phyloP scores from a whole-genome alignment of 257 asterid species.

The Mitragyna speciosa region DNA sequence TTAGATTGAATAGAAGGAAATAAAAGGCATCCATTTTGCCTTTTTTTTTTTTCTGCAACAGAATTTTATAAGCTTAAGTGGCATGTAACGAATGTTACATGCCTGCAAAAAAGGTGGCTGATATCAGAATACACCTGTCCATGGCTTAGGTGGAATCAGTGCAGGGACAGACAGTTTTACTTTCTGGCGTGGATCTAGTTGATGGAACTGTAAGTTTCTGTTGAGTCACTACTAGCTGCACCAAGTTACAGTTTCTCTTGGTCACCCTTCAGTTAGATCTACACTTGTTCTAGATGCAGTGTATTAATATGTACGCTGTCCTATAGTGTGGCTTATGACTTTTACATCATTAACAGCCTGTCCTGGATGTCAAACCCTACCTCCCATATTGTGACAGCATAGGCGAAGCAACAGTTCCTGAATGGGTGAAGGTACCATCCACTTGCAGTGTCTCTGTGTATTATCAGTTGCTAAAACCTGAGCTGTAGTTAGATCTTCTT shows the following conservation, averaged over 20 bases:
- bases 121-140: not conserved
- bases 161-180: slow-evolving; percentile 50
- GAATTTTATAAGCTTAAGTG: not conserved
- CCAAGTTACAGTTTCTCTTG: slow-evolving; percentile 2
- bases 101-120: not conserved
- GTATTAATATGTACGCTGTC: slow-evolving; percentile 14
- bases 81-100: not conserved
- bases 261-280: not conserved
- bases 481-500: not conserved
- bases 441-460: not conserved
- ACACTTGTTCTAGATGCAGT: slow-evolving; percentile 5
- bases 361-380: slow-evolving; percentile 93
- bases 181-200: slow-evolving; percentile 95
- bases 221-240: slow-evolving; percentile 3
- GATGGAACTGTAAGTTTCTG: slow-evolving; percentile 77
- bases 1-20: not conserved
- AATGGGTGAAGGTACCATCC: slow-evolving; percentile 81
- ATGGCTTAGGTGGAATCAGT: slow-evolving; percentile 71
- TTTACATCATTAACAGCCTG: slow-evolving; percentile 59
- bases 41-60: not conserved
- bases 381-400: slow-evolving; percentile 89
- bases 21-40: not conserved
- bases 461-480: not conserved
- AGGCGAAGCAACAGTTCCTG: slow-evolving; percentile 69
- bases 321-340: slow-evolving; percentile 19